Evolutionary conservation across 2,329 filamentous ascomycete species (phyloP).

Genomic region (Trichophyton schoenleinii): DNA sequence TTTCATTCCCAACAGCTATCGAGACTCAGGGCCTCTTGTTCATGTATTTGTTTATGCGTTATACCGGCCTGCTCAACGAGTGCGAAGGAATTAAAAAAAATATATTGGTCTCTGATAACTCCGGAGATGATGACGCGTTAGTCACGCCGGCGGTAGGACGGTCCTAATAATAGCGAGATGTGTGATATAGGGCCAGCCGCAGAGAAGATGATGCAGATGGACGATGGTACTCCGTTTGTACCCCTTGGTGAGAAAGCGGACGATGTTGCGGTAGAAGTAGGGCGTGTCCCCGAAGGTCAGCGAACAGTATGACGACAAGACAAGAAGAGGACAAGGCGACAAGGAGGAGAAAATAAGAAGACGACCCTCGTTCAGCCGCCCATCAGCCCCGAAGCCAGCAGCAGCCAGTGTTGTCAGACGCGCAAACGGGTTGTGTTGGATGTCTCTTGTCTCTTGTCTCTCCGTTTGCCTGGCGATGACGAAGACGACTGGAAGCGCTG

Average conservation of each 20-base stretch:
- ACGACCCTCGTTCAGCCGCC: not conserved
- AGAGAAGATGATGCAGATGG: too few species aligned
- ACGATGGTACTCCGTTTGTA: too few species aligned
- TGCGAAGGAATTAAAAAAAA: not conserved
- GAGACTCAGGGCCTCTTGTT: not conserved
- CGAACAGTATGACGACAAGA: not conserved
- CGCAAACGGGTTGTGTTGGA: not conserved
- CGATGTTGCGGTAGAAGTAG: not conserved
- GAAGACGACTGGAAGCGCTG: not conserved
- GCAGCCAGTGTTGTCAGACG: not conserved
- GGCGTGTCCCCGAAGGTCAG: not conserved
- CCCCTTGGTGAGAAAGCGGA: too few species aligned
- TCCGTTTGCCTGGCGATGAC: not conserved
- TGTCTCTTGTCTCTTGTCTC: not conserved
- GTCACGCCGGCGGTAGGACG: not conserved
- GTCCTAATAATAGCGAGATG: not conserved
- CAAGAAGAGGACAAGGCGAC: too few species aligned
- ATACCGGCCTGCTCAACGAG: not conserved
- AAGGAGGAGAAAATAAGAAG: not conserved
- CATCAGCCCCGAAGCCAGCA: not conserved
- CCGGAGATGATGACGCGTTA: not conserved
- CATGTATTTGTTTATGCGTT: too few species aligned
- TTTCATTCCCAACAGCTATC: constrained; percentile 16
- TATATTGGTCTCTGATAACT: not conserved
- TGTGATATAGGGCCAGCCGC: too few species aligned